A percentile compares a stretch with the other conserved stretches of the same genome.
These are phyloP conservation scores for Viridothelium virens DNA, from an alignment of 495 filamentous ascomycete genomes.

Conservation along the genomic window DNA sequence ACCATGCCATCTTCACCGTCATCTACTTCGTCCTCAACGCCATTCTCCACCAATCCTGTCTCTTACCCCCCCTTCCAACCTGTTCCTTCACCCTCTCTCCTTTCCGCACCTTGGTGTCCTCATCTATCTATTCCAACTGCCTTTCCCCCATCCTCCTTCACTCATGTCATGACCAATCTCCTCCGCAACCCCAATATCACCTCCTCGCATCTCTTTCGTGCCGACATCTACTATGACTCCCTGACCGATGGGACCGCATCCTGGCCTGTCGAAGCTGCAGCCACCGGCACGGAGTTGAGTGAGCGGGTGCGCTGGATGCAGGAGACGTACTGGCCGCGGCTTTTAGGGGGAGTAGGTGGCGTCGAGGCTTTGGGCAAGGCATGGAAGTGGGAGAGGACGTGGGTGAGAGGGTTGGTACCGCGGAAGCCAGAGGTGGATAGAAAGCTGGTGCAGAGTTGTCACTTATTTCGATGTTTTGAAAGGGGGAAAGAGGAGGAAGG, in stretches of 20 bases:
- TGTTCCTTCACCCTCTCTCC: conserved; percentile 19
- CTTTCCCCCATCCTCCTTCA: conserved; percentile 53
- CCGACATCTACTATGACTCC: conserved; percentile 68
- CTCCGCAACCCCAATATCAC: conserved; percentile 82
- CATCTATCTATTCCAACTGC: conserved; percentile 39
- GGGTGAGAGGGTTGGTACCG: conserved; percentile 71
- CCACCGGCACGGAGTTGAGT: not conserved
- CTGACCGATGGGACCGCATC: conserved; percentile 22
- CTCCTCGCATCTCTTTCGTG: conserved; percentile 72
- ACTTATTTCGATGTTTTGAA: conserved; percentile 44
- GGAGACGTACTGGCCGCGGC: conserved; percentile 30
- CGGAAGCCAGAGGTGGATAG: conserved; percentile 69
- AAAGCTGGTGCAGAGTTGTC: conserved; percentile 69
- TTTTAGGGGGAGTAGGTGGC: conserved; percentile 15
- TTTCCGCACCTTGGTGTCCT: conserved; percentile 29
- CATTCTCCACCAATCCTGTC: not conserved
- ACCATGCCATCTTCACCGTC: not conserved
- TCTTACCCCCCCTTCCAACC: conserved; percentile 20
- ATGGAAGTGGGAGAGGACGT: conserved; percentile 45
- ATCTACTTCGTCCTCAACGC: not conserved
- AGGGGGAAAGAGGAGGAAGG: conserved; percentile 13
- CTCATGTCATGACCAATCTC: conserved; percentile 60
- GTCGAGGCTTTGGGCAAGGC: conserved; percentile 35
- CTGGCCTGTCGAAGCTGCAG: not conserved
- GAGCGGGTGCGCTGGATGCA: conserved; percentile 28